Conservation (phyloP, 495 filamentous ascomycete species). For the Acidomyces sp. region DNA sequence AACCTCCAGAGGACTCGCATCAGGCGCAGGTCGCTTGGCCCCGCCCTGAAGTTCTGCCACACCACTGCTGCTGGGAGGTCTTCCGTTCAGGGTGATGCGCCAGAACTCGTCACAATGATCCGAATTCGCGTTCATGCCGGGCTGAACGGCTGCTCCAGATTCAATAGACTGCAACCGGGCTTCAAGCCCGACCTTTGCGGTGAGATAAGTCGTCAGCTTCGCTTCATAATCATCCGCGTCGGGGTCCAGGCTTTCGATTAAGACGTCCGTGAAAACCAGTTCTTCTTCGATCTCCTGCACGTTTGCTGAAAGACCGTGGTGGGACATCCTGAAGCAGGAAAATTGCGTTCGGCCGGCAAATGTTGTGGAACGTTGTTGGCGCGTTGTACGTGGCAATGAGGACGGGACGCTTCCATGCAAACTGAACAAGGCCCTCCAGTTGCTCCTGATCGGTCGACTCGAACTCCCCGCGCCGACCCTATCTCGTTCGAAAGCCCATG, state of each 20-base stretch:
- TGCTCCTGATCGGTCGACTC: too few species aligned
- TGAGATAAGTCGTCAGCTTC: constrained; percentile 4
- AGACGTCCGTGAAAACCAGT: constrained; percentile 16
- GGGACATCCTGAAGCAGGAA: too few species aligned
- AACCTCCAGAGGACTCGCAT: not conserved
- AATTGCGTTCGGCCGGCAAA: too few species aligned
- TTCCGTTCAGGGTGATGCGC: constrained; percentile 2
- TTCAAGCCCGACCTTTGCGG: constrained; percentile 9
- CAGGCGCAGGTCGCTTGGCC: constrained; percentile 11
- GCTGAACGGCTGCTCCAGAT: not conserved
- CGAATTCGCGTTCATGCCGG: constrained; percentile 4
- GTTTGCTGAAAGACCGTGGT: constrained; percentile 10
- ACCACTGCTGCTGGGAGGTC: not conserved
- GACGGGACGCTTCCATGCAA: too few species aligned
- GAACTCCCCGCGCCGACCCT: too few species aligned
- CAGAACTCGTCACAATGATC: not conserved
- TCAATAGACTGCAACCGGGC: not conserved
- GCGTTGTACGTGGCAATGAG: too few species aligned
- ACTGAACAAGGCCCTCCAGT: too few species aligned
- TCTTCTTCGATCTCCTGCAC: constrained; percentile 23
- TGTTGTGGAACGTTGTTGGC: too few species aligned
- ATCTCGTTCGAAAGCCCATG: too few species aligned
- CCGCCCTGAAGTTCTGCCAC: not conserved
- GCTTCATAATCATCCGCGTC: constrained; percentile 17
- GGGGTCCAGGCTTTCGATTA: constrained; percentile 19